These are phyloP conservation scores for Beta corolliflora DNA, from an alignment of 179 eudicot species.

Conservation along the genomic window DNA sequence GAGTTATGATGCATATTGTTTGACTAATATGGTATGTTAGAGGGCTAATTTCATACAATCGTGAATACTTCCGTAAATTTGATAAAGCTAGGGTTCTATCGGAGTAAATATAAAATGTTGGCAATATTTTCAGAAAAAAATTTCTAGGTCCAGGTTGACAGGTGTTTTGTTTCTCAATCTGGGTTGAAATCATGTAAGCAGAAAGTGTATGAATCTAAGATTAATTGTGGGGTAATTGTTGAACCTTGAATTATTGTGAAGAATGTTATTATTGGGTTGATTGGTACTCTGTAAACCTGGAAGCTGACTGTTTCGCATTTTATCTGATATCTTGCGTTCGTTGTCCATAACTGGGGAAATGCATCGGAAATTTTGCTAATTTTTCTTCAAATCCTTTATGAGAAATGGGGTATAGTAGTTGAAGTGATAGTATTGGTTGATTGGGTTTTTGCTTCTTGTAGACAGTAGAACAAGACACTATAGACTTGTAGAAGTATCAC, in stretches of 20 bases:
- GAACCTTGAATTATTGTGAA: neutral
- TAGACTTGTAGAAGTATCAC: neutral
- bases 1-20: neutral
- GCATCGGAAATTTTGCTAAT: neutral
- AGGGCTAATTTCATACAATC: neutral
- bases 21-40: neutral
- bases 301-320: neutral
- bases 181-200: neutral
- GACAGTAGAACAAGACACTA: neutral
- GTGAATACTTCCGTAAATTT: neutral
- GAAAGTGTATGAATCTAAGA: neutral
- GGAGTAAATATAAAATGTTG: too few relatives aligned
- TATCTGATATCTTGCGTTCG: neutral
- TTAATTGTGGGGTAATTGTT: neutral
- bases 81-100: neutral
- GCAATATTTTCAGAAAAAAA: too few relatives aligned
- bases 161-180: neutral
- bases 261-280: neutral
- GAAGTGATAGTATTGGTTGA: neutral
- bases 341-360: too few relatives aligned
- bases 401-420: neutral
- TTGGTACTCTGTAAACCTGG: neutral
- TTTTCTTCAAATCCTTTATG: neutral
- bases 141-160: neutral
- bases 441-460: neutral